Base-by-base conservation (phyloP, 176 grass and related monocot species). In the Dactylis glomerata region DNA sequence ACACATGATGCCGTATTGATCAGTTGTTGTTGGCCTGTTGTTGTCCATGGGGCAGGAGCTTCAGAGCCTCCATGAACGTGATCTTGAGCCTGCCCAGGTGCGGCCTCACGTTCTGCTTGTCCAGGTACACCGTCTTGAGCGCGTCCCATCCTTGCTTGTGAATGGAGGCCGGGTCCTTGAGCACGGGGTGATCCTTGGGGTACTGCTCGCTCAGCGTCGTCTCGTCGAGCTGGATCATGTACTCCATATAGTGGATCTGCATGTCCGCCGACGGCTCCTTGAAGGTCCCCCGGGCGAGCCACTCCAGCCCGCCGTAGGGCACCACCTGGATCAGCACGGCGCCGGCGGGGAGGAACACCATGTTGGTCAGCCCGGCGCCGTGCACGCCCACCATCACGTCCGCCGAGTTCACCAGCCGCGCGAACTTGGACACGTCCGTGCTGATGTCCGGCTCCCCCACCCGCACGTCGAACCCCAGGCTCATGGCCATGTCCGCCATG, bases 351-450 rank as follows among this genome's bases (percentile, higher is more conserved):
- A 98, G 84, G 91, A 98, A 98, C 30, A 98, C 87, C 96, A 98
- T 96, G 89, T 96, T 92, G 66, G 96, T 92, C 26, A 98, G 90
- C 49, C 96, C 96, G 0, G 84, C 96, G 15, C 96, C 96, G 49
- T 98, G 96, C 27, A 95, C 96, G 20, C 96, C 96, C 52, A 98
- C 85, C 96, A 98, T 95, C 47, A 98, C 96, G 88, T 98, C 96
- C 72, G 89, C 89, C 27, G 93, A 94, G 81, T 98, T 98, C 80
- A 98, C 96, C 81, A 96, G 88, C 62, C 96, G 80, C 8, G 96
- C 88, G 83, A 98, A 96, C 87, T 89, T 86, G 62, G 83, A 75
- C 52, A 91, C 85, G 50, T 98, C 96, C 45, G 91, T 87, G 83
- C 72, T 92, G 20, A 66, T 45, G 33, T 95, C 91, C 17, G 93